phyloP scores from a whole-genome alignment of 169 alveolate genomes.

The Eimeria brunetti region DNA sequence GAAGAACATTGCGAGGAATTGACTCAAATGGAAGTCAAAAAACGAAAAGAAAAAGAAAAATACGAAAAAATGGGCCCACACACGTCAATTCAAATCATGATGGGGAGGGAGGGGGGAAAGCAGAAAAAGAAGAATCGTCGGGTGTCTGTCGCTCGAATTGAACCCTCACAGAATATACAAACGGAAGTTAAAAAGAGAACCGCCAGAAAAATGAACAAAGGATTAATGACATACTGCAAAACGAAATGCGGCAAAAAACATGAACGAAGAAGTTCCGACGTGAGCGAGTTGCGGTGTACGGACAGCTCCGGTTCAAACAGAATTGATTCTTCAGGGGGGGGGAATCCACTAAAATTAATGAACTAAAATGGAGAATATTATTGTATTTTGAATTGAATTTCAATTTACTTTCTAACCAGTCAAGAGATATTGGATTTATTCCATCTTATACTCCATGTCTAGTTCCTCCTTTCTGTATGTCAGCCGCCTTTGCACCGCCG shows the following conservation, averaged over 20 bases:
- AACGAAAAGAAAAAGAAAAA: background rate
- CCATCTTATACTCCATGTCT: background rate
- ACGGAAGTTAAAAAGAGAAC: background rate
- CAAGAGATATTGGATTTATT: background rate
- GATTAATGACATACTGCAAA: background rate
- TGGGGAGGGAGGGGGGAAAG: background rate
- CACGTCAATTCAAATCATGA: background rate
- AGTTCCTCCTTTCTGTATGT: background rate
- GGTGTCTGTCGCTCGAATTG: background rate
- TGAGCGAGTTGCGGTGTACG: conserved; percentile 22
- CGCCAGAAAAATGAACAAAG: background rate
- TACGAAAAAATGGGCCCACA: background rate
- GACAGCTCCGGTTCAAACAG: background rate
- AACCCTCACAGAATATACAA: background rate
- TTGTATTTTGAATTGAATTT: background rate
- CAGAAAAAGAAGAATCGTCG: background rate
- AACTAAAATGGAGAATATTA: too few relatives aligned
- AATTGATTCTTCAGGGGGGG: too few relatives aligned
- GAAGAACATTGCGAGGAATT: conserved; percentile 15
- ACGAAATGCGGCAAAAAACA: background rate
- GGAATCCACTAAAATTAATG: too few relatives aligned
- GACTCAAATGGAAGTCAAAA: background rate
- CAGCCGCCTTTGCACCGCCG: background rate
- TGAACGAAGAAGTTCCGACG: background rate
- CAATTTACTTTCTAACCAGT: background rate